Evolutionary conservation across 2,329 filamentous ascomycete species (phyloP).

Genomic region (Zelopaecilomyces penicillatus): DNA sequence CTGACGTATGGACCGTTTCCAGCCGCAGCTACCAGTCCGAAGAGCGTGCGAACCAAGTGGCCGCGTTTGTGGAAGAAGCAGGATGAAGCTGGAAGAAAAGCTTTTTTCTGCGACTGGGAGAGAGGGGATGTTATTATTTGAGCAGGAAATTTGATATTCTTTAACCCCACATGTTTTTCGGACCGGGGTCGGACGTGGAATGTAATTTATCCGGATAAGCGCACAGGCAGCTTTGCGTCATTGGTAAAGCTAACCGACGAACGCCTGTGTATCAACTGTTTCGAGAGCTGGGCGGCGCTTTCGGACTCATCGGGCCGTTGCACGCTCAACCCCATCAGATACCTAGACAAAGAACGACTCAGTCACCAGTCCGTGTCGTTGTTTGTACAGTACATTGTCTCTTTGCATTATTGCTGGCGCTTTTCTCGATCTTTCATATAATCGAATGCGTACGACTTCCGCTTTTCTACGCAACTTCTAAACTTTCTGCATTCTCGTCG

Average conservation of each 20-base stretch:
- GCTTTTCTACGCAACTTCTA: too few species aligned
- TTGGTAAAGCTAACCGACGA: background rate
- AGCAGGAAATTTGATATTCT: conserved; percentile 6
- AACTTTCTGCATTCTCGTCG: too few species aligned
- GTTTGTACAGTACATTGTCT: too few species aligned
- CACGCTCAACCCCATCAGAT: too few species aligned
- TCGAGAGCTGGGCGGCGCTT: conserved; percentile 3
- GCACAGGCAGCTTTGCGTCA: conserved; percentile 7
- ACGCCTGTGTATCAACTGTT: background rate
- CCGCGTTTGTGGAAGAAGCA: conserved; percentile 18
- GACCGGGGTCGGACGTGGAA: conserved; percentile 8
- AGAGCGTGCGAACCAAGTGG: conserved; percentile 6
- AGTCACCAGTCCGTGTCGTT: too few species aligned
- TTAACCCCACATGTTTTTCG: conserved; percentile 8
- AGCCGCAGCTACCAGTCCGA: conserved; percentile 26
- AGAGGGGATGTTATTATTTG: conserved; percentile 3
- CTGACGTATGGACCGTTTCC: conserved; percentile 32
- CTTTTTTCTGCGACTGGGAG: conserved; percentile 1
- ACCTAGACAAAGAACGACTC: too few species aligned
- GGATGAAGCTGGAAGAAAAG: conserved; percentile 10
- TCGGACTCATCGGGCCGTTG: background rate
- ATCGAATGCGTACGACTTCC: too few species aligned
- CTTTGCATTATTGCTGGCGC: too few species aligned
- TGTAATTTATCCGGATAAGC: conserved; percentile 7
- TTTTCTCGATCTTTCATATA: too few species aligned